Evolutionary conservation across 179 eudicot genomes (phyloP).

Genomic region (Beta lomatogona): DNA sequence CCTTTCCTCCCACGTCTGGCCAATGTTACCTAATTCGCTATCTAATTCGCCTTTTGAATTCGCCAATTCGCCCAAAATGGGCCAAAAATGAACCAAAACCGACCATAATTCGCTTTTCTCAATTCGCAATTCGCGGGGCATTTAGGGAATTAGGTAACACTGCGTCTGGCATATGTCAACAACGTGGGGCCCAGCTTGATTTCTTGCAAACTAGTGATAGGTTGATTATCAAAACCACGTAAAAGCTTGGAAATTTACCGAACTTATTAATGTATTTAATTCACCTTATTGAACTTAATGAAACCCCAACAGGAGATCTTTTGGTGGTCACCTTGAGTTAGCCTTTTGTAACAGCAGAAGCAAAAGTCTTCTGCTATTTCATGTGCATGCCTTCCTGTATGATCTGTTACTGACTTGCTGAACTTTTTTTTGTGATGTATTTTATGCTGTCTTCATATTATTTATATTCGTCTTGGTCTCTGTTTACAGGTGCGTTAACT

Average conservation of each 20-base stretch:
- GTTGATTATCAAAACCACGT: not conserved
- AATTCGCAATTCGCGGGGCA: no score
- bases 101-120: no score
- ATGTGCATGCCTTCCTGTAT: not conserved
- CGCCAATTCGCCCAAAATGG: no score
- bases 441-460: not conserved
- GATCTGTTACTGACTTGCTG: not conserved
- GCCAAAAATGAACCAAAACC: no score
- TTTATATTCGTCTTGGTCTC: not conserved
- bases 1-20: no score
- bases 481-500: conserved; percentile 69
- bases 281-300: not conserved
- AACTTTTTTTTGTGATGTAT: not conserved
- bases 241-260: not conserved
- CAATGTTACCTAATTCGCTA: no score
- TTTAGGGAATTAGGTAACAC: no score
- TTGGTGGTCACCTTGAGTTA: not conserved
- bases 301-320: not conserved
- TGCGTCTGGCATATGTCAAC: no score
- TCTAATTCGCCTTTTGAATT: no score
- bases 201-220: not conserved
- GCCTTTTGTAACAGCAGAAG: not conserved
- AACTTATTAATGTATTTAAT: not conserved
- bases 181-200: no score
- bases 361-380: not conserved